Conservation (phyloP, 2,329 filamentous ascomycete species). For the Fusarium sp. region DNA sequence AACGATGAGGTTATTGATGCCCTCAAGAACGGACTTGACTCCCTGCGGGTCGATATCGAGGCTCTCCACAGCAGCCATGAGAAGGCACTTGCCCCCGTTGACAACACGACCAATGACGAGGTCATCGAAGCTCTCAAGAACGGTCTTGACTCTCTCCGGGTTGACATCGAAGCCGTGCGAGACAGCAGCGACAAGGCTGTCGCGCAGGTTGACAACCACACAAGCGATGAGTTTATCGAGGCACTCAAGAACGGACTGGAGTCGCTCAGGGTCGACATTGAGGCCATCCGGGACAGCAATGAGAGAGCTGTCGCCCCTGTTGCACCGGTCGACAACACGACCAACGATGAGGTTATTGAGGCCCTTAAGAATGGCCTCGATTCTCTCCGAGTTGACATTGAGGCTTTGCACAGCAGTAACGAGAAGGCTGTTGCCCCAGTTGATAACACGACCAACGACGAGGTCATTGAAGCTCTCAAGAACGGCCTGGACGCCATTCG, state of each 20-base stretch:
- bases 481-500: conserved; percentile 38
- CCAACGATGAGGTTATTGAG: conserved; percentile 84
- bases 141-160: conserved; percentile 37
- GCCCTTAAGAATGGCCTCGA: conserved; percentile 80
- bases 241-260: conserved; percentile 34
- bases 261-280: conserved; percentile 29
- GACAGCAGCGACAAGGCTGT: conserved; percentile 61
- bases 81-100: conserved; percentile 32
- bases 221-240: conserved; percentile 35
- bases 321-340: conserved; percentile 77
- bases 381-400: conserved; percentile 77
- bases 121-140: conserved; percentile 36
- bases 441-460: conserved; percentile 32
- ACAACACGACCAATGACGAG: conserved; percentile 36
- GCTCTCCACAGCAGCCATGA: conserved; percentile 72
- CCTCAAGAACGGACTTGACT: conserved; percentile 77
- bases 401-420: conserved; percentile 73
- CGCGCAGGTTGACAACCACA: conserved; percentile 17
- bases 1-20: conserved; percentile 86
- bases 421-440: conserved; percentile 39
- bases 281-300: conserved; percentile 70
- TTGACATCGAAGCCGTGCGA: conserved; percentile 59
- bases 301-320: conserved; percentile 57
- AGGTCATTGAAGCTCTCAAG: conserved; percentile 36
- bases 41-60: conserved; percentile 78